These are phyloP conservation scores for Zygnema circumcarinatum DNA, from an alignment of 139 green algal species.

Conservation along the genomic window DNA sequence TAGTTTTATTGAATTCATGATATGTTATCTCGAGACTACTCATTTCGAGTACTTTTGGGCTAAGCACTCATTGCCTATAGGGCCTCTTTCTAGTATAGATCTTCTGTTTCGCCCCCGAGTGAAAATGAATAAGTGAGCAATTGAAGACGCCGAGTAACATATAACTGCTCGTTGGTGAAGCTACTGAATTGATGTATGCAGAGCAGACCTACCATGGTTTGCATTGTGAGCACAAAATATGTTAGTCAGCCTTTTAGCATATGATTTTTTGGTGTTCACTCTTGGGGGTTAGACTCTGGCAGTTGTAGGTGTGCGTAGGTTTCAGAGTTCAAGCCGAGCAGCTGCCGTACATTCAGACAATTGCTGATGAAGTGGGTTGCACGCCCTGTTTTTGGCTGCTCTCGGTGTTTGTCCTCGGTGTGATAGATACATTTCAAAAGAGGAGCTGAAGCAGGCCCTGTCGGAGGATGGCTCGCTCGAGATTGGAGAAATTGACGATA, in stretches of 20 bases:
- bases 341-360: background rate
- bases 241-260: no score
- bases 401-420: background rate
- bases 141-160: no score
- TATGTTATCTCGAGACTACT: background rate
- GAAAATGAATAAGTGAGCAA: no score
- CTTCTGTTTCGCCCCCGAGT: no score
- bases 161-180: no score
- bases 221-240: no score
- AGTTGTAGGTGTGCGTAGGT: background rate
- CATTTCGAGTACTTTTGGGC: background rate
- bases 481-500: constrained; percentile 33
- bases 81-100: no score
- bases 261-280: no score
- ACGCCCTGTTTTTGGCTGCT: background rate
- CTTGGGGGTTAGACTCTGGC: no score
- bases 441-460: constrained; percentile 55
- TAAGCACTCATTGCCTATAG: no score
- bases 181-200: no score
- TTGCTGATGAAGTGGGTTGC: background rate
- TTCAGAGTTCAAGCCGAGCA: background rate
- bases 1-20: background rate
- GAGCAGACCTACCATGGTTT: no score
- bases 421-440: constrained; percentile 54
- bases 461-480: constrained; percentile 1